Base-by-base conservation (phyloP, 1,284 basidiomycete species). In the Puccinia triticina region DNA sequence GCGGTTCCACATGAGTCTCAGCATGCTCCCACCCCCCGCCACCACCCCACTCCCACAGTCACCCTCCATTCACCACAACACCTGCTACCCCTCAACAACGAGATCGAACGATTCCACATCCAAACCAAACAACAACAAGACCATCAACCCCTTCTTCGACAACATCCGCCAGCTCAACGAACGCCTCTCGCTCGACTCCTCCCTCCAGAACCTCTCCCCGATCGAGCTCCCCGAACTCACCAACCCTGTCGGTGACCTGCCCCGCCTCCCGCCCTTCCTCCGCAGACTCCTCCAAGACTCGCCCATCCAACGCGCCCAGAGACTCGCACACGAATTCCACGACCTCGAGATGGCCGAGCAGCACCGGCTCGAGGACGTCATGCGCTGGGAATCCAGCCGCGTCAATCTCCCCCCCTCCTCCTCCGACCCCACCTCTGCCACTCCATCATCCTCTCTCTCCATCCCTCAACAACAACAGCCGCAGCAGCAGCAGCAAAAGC, bases 161-260 rank as follows among this genome's bases (percentile, higher is more conserved):
- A 93, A 94, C 85, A 94, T 99, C 85, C 92, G 96, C 46, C 96
- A 99, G 87, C 97, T 98, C 86, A 88, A 92, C 23, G 96, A 99
- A 88, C 90, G 97, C 50, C 91, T 92, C 16, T 92, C 71, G 26
- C 64, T 34, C 67, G 18, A 21, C 23, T 55, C 50, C 16, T 71
- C 64, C 14, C 57, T 84, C 92, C 91, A 0, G 92, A 94, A 86
- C 91, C 93, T 76, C 94, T 94, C 73, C 90, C 85, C 94, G 8
- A 90, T 97, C 76, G 90, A 90, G 48, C 89, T 97, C 3, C 91
- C 93, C 0, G 87, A 89, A 50, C 88, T 90, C 18, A 90, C 93
- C 32, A 89, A 75, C 26, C 81, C 84, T 0, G 26, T 82, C 0
- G 21, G 73, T 18, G 23, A 84, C 32, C 34, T 83, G 23, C 29